Conservation (phyloP, 371 early-diverging fungal species). For the Mortierella sp. region DNA sequence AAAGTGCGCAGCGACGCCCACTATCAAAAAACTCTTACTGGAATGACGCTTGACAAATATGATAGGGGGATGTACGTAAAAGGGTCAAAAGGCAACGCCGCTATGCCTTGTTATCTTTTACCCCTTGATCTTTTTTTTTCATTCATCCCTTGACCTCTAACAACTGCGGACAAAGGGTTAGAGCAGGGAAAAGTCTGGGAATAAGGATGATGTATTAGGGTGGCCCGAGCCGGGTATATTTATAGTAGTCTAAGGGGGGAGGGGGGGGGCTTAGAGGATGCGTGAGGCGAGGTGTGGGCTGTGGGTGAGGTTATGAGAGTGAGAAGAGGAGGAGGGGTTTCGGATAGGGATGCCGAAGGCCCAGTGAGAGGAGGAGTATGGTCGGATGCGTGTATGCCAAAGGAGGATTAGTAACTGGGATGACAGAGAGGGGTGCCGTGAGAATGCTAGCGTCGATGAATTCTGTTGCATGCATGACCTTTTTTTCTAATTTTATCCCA, state of each 20-base stretch:
- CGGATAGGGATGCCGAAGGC: background rate
- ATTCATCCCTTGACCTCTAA: background rate
- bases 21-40: background rate
- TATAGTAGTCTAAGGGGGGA: background rate
- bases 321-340: background rate
- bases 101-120: background rate
- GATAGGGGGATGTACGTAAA: background rate
- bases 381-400: background rate
- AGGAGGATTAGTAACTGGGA: background rate
- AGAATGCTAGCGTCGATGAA: background rate
- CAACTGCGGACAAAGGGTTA: background rate
- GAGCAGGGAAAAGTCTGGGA: background rate
- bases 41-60: background rate
- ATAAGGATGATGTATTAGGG: background rate
- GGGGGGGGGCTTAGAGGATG: background rate
- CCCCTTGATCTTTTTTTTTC: background rate
- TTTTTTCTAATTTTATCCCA: constrained; percentile 5
- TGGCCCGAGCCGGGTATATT: background rate
- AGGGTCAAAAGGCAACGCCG: background rate
- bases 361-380: background rate
- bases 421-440: background rate
- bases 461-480: constrained; percentile 4
- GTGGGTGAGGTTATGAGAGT: too few relatives aligned
- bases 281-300: background rate
- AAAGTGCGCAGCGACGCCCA: background rate